Base-by-base conservation (phyloP, 768 basidiomycete genomes). In the Fistulinella prunicolor region DNA sequence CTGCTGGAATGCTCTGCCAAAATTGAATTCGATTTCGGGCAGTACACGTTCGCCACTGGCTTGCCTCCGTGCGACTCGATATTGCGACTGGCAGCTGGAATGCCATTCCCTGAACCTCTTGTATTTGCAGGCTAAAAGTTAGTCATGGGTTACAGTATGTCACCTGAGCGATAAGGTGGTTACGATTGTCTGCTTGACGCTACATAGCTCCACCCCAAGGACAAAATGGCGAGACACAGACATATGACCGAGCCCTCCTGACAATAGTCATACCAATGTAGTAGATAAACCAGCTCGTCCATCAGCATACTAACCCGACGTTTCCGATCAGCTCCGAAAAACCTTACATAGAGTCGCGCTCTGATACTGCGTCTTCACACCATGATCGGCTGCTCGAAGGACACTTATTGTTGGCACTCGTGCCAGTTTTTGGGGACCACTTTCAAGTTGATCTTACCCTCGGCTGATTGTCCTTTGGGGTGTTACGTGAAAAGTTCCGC, bases 21-120 rank as follows among this genome's bases (percentile, higher is more conserved):
- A 89, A 65, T 99, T 99, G 64, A 80, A 97, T 49, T 99, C 91
- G 4, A 95, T 85, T 65, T 98, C 94, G 23, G 82, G 78, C 20
- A 77, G 55, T 3, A 71, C 45, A 3, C 54, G 73, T 3, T 72
- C 65, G 3, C 66, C 64, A 40, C n/a, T n/a, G n/a, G 71, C 70
- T 2, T 56, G 67, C 36, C 71, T 73, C 13, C 86, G 76, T 2
- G 87, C 60, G n/a, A 73, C 72, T 16, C 92, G 80, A 65, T 98
- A 99, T 40, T 82, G 79, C 0, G 84, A 77, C 21, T 97, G 66
- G 65, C 94, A n/a, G n/a, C n/a, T n/a, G n/a, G n/a, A n/a, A 96
- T 0, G 89, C 90, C 75, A 94, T 78, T 0, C 79, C 89, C 88
- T 93, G n/a, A 36, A 16, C n/a, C 23, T 6, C 8, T 44, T 3